These are phyloP conservation scores for Lumnitzera racemosa DNA, from an alignment of 345 rosid genomes.

Conservation along the genomic window DNA sequence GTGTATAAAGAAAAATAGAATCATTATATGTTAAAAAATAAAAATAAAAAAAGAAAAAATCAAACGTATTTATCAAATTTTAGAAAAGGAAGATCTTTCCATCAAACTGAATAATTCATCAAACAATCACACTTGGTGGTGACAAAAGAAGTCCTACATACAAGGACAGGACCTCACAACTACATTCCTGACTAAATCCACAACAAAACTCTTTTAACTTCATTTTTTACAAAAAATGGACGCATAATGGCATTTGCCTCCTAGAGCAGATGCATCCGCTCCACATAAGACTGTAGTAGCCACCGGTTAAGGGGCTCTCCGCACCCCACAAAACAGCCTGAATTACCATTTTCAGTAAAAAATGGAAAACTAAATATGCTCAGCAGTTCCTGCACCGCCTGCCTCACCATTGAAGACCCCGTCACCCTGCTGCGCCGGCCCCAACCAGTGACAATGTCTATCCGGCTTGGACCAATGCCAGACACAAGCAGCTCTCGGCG, in stretches of 20 bases:
- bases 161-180: too few relatives aligned
- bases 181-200: too few relatives aligned
- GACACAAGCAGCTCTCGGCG: constrained; percentile 62
- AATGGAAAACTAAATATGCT: constrained; percentile 74
- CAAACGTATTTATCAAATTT: too few relatives aligned
- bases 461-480: constrained; percentile 60
- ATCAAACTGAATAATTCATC: too few relatives aligned
- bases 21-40: too few relatives aligned
- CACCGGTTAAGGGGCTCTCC: constrained; percentile 73
- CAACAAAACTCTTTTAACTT: too few relatives aligned
- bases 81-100: too few relatives aligned
- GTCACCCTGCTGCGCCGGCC: constrained; percentile 89
- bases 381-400: constrained; percentile 71
- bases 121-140: too few relatives aligned
- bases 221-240: too few relatives aligned
- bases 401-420: constrained; percentile 77
- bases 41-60: too few relatives aligned
- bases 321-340: constrained; percentile 85
- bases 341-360: constrained; percentile 66
- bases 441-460: constrained; percentile 95
- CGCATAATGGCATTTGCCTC: background rate
- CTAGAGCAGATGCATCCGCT: constrained; percentile 85
- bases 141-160: too few relatives aligned
- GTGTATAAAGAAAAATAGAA: too few relatives aligned
- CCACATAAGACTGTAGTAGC: constrained; percentile 75